Evolutionary conservation across 208 protist species (phyloP).

Genomic region (Acanthamoeba castellanii): DNA sequence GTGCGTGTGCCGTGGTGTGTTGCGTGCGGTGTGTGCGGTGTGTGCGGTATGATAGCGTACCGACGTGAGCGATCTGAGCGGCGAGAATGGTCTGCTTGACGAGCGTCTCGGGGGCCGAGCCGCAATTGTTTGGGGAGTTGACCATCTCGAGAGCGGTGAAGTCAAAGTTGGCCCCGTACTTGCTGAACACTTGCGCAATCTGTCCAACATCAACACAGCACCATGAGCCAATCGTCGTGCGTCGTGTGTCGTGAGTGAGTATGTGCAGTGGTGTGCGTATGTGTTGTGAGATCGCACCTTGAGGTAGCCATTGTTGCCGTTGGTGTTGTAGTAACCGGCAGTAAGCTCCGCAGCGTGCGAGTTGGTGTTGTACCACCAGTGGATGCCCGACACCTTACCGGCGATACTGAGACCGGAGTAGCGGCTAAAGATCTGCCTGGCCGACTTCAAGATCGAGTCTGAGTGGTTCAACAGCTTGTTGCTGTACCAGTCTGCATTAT

Average conservation of each 20-base stretch:
- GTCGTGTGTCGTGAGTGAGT: too few species aligned
- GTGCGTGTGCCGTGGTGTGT: not conserved
- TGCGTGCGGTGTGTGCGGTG: not conserved
- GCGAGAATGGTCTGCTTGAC: conserved; percentile 76
- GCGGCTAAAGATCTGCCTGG: conserved; percentile 62
- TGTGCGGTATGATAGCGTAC: not conserved
- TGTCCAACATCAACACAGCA: not conserved
- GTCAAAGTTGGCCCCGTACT: conserved; percentile 79
- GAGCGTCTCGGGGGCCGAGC: conserved; percentile 68
- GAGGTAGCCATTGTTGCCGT: conserved; percentile 80
- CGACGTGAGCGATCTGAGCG: conserved; percentile 38
- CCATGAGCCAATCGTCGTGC: not conserved
- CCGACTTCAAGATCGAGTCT: conserved; percentile 75
- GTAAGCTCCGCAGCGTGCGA: conserved; percentile 89
- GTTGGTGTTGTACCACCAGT: conserved; percentile 87
- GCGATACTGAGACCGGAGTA: not conserved
- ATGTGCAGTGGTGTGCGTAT: not conserved
- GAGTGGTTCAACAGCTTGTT: conserved; percentile 82
- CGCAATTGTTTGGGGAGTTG: conserved; percentile 71
- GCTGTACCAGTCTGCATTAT: conserved; percentile 77
- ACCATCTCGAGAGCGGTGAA: conserved; percentile 84
- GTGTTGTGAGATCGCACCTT: not conserved
- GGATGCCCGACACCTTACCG: conserved; percentile 88
- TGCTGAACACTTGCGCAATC: conserved; percentile 78
- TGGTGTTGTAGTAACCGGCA: conserved; percentile 89